Evolutionary conservation across 139 green algal species (phyloP).

Genomic region (Picochlorum sp.): DNA sequence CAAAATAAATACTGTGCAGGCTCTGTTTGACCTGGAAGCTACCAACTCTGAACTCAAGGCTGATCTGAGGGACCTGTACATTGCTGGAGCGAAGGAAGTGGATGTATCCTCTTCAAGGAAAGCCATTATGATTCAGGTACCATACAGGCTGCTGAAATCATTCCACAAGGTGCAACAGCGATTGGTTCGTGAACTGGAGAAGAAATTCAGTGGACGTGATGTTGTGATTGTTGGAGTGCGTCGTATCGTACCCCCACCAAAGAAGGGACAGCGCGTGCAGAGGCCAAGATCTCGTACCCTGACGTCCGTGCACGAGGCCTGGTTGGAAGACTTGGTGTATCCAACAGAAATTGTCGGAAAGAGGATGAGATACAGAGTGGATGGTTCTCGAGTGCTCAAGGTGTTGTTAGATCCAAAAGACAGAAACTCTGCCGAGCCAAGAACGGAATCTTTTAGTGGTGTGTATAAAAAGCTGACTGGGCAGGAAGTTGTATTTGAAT

Average conservation of each 20-base stretch:
- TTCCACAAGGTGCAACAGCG: constrained; percentile 98
- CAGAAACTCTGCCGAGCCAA: constrained; percentile 95
- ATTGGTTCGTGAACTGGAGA: constrained; percentile 98
- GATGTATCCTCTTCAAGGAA: constrained; percentile 80
- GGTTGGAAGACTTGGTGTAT: constrained; percentile 95
- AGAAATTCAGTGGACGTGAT: constrained; percentile 99
- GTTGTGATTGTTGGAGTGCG: constrained; percentile 93
- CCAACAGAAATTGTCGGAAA: constrained; percentile 99
- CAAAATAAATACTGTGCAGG: constrained; percentile 53
- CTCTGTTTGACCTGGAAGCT: constrained; percentile 97
- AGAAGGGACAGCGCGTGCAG: constrained; percentile 42
- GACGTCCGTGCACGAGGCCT: constrained; percentile 85
- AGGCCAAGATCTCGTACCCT: constrained; percentile 86
- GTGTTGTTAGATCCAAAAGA: constrained; percentile 96
- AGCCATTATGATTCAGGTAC: constrained; percentile 95
- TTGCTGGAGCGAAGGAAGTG: constrained; percentile 86
- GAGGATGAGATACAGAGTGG: constrained; percentile 82
- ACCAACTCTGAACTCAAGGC: constrained; percentile 97
- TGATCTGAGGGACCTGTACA: constrained; percentile 96
- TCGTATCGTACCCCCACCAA: constrained; percentile 78
- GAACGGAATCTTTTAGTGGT: constrained; percentile 93
- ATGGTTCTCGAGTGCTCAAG: constrained; percentile 90
- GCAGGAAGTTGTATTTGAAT: constrained; percentile 93
- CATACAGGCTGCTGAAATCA: constrained; percentile 90
- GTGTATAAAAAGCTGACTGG: constrained; percentile 99